phyloP scores from a whole-genome alignment of 2,329 filamentous ascomycete genomes.

The Echinosphaeria canescens region DNA sequence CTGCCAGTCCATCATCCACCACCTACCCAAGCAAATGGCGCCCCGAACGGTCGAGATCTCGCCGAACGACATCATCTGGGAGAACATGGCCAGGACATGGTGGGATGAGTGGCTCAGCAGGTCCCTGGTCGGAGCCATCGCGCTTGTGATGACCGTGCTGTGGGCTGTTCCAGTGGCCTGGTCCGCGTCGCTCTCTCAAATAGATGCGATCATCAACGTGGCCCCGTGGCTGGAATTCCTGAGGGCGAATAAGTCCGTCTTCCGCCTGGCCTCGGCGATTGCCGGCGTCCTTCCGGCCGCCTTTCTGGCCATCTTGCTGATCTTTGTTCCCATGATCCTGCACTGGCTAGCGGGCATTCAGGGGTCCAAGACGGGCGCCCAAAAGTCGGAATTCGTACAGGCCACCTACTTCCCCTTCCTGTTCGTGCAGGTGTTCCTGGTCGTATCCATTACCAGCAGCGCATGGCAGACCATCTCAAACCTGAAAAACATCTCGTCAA shows the following conservation, averaged over 20 bases:
- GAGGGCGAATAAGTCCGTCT: conserved; percentile 29
- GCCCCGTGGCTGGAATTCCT: conserved; percentile 55
- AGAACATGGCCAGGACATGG: conserved; percentile 92
- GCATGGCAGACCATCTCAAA: conserved; percentile 25
- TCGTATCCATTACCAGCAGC: conserved; percentile 66
- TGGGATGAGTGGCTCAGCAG: conserved; percentile 72
- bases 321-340: conserved; percentile 64
- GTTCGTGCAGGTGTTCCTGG: conserved; percentile 85
- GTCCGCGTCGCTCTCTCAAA: conserved; percentile 62
- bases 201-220: conserved; percentile 43
- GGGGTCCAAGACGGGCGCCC: conserved; percentile 65
- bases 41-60: conserved; percentile 86
- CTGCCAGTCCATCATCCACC: conserved; percentile 78
- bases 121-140: conserved; percentile 37
- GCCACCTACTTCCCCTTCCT: conserved; percentile 85
- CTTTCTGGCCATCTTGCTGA: conserved; percentile 55
- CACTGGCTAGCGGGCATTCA: conserved; percentile 49
- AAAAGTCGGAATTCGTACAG: conserved; percentile 67
- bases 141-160: conserved; percentile 58
- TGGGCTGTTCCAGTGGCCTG: conserved; percentile 87
- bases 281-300: conserved; percentile 73
- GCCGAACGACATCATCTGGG: conserved; percentile 84
- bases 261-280: conserved; percentile 39
- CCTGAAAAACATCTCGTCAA: conserved; percentile 30
- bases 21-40: conserved; percentile 82